Conservation (phyloP, 139 green algal species). For the Diplosphaera chodatii region DNA sequence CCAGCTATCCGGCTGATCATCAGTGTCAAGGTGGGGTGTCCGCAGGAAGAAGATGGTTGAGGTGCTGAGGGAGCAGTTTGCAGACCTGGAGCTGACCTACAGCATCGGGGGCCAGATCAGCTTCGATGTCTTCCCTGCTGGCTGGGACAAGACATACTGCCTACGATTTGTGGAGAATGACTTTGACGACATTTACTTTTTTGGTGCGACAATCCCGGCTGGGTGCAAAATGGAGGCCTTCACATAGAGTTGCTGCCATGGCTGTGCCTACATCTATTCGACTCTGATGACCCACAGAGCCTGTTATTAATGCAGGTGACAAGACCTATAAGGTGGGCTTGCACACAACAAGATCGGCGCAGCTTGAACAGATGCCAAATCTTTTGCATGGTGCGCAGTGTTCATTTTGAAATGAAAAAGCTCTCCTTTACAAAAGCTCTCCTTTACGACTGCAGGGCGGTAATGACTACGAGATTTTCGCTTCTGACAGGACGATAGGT, state of each 20-base stretch:
- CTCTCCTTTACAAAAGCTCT: too few species aligned
- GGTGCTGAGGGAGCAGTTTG: constrained; percentile 81
- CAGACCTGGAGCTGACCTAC: constrained; percentile 81
- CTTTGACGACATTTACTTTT: constrained; percentile 98
- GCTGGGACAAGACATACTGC: constrained; percentile 99
- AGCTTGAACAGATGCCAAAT: too few species aligned
- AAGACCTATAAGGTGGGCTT: constrained; percentile 97
- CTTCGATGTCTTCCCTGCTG: constrained; percentile 81
- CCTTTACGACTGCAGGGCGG: constrained; percentile 83
- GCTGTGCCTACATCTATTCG: too few species aligned
- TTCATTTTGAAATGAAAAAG: too few species aligned
- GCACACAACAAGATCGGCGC: too few species aligned
- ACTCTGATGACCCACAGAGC: too few species aligned
- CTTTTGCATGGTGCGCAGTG: too few species aligned
- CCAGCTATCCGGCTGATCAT: too few species aligned
- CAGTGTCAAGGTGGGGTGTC: too few species aligned
- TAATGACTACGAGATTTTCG: constrained; percentile 98
- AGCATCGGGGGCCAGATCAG: constrained; percentile 97
- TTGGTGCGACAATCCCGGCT: too few species aligned
- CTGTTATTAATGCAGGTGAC: constrained; percentile 75
- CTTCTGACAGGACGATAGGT: constrained; percentile 72
- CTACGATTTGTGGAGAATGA: constrained; percentile 85
- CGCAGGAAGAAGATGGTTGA: constrained; percentile 83
- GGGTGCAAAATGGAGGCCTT: too few species aligned
- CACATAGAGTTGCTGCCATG: too few species aligned